phyloP scores from a whole-genome alignment of 2,329 filamentous ascomycete genomes.

The Thelonectria olida region DNA sequence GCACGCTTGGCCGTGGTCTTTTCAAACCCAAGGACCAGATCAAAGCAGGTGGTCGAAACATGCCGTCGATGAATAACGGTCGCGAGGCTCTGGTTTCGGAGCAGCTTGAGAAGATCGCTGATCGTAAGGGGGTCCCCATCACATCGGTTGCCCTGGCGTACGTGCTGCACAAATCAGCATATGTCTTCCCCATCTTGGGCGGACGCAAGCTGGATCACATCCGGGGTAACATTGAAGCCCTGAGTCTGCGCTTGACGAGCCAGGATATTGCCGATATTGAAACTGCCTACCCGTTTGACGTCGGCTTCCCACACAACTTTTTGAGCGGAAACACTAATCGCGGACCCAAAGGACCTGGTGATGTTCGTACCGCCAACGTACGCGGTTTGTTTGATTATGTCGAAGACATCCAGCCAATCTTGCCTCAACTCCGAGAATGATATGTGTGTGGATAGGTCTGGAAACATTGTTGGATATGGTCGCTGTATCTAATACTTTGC shows the following conservation, averaged over 20 bases:
- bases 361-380: constrained; percentile 43
- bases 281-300: background rate
- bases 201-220: constrained; percentile 2
- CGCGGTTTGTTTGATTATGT: too few species aligned
- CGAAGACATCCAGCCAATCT: too few species aligned
- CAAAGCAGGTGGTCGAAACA: too few species aligned
- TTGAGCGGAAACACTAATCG: background rate
- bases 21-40: too few species aligned
- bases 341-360: background rate
- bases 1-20: too few species aligned
- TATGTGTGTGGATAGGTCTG: too few species aligned
- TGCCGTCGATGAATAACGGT: too few species aligned
- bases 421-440: too few species aligned
- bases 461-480: too few species aligned
- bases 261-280: background rate
- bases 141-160: constrained; percentile 3
- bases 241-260: background rate
- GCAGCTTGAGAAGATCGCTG: background rate
- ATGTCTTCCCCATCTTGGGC: constrained; percentile 8
- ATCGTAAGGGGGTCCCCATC: background rate
- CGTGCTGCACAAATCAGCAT: constrained; percentile 1
- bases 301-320: constrained; percentile 4
- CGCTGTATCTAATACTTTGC: too few species aligned
- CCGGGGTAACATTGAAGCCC: background rate
- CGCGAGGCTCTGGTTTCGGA: too few species aligned